phyloP scores from a whole-genome alignment of 345 rosid species.

The Capsella bursapastoris region DNA sequence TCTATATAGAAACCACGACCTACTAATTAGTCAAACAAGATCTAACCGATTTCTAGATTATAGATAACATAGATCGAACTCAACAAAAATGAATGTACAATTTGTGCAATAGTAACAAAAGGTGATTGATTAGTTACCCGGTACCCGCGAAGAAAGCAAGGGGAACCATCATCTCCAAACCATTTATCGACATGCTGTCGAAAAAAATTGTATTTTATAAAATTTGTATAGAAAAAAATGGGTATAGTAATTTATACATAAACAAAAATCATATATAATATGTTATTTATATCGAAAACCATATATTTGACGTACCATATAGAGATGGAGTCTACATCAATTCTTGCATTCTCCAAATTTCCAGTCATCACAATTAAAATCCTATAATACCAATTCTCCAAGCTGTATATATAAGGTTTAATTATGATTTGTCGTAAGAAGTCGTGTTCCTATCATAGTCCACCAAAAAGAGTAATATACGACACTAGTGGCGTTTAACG shows the following conservation, averaged over 20 bases:
- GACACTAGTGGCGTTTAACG: not conserved
- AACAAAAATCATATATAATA: too few species aligned
- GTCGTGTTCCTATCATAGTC: not conserved
- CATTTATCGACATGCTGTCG: not conserved
- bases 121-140: not conserved
- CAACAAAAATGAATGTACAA: not conserved
- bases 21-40: not conserved
- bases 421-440: not conserved
- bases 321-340: not conserved
- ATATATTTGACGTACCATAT: not conserved
- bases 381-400: not conserved
- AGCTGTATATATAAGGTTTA: not conserved
- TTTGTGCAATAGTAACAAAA: not conserved
- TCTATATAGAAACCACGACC: not conserved
- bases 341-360: not conserved
- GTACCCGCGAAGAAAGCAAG: not conserved
- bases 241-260: too few species aligned
- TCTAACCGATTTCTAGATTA: not conserved
- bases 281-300: not conserved
- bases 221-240: not conserved
- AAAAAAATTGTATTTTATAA: not conserved
- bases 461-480: not conserved
- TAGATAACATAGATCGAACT: not conserved
- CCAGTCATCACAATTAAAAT: not conserved
- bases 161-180: not conserved